phyloP scores from a whole-genome alignment of 306 rosid genomes.

The Clitoria ternatea region DNA sequence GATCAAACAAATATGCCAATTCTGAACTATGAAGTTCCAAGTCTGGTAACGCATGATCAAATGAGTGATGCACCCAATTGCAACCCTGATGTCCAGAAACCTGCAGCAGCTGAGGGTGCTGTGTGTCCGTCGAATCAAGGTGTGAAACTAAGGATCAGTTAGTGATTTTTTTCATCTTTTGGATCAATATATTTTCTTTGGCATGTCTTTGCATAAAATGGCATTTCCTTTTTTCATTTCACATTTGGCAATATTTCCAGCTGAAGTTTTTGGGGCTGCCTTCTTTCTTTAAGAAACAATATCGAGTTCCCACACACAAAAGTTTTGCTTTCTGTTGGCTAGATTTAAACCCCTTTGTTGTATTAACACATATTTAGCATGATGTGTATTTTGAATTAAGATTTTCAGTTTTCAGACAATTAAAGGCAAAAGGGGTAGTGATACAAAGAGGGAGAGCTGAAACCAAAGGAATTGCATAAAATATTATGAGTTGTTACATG shows the following conservation, averaged over 20 bases:
- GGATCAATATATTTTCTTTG: background rate
- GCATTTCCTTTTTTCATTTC: conserved; percentile 1
- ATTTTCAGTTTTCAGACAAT: background rate
- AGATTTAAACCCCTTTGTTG: background rate
- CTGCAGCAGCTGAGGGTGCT: conserved; percentile 30
- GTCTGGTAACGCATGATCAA: too few species aligned
- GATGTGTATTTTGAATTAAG: background rate
- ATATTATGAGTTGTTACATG: background rate
- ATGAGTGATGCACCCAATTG: conserved; percentile 26
- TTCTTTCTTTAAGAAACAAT: background rate
- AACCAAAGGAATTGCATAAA: background rate
- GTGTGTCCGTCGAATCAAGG: conserved; percentile 44
- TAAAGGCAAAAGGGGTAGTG: background rate
- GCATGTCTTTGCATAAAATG: background rate
- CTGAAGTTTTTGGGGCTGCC: background rate
- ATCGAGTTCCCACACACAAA: background rate
- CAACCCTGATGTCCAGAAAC: conserved; percentile 9
- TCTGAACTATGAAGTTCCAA: conserved; percentile 24
- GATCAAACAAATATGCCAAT: conserved; percentile 15
- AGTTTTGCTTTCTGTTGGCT: background rate
- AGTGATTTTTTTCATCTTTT: too few species aligned
- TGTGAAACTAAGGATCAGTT: conserved; percentile 20
- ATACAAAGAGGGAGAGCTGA: background rate
- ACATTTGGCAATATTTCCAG: background rate
- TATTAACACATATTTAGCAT: background rate